Percentiles rank a stretch among this genome's conserved stretches.
phyloP scores from a whole-genome alignment of 2,329 filamentous ascomycete species.

The Neodidymelliopsis sp. region DNA sequence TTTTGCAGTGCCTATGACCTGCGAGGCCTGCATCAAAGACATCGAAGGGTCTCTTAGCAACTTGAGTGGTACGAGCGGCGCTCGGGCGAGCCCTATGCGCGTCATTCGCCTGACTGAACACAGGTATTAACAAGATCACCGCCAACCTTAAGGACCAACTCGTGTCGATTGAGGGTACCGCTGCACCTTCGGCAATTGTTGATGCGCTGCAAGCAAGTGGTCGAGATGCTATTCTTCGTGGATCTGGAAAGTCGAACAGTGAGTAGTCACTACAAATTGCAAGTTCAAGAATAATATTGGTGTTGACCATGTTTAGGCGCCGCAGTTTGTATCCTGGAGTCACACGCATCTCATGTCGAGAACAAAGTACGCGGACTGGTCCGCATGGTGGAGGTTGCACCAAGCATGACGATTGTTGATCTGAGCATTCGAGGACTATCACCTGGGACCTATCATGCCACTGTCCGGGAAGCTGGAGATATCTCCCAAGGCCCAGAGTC shows the following conservation, averaged over 20 bases:
- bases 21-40: constrained; percentile 85
- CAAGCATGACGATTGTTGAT: constrained; percentile 82
- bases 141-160: constrained; percentile 84
- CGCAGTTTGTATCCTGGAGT: constrained; percentile 95
- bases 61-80: constrained; percentile 64
- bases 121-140: constrained; percentile 82
- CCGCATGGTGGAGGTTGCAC: constrained; percentile 89
- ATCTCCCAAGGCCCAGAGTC: constrained; percentile 84
- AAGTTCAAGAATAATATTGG: not conserved
- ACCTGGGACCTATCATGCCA: constrained; percentile 83
- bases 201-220: constrained; percentile 88
- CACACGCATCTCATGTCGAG: constrained; percentile 67
- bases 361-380: constrained; percentile 84
- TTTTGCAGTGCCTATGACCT: constrained; percentile 93
- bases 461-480: constrained; percentile 84
- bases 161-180: constrained; percentile 86
- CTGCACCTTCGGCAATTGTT: constrained; percentile 88
- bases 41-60: constrained; percentile 81
- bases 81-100: constrained; percentile 23
- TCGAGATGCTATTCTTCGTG: constrained; percentile 91
- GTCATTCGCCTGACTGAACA: constrained; percentile 32
- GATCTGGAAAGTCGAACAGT: constrained; percentile 86
- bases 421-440: constrained; percentile 83
- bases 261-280: constrained; percentile 49
- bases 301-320: constrained; percentile 61